Evolutionary conservation across 2,329 filamentous ascomycete genomes (phyloP).

Genomic region (Fusarium gaditjirri): DNA sequence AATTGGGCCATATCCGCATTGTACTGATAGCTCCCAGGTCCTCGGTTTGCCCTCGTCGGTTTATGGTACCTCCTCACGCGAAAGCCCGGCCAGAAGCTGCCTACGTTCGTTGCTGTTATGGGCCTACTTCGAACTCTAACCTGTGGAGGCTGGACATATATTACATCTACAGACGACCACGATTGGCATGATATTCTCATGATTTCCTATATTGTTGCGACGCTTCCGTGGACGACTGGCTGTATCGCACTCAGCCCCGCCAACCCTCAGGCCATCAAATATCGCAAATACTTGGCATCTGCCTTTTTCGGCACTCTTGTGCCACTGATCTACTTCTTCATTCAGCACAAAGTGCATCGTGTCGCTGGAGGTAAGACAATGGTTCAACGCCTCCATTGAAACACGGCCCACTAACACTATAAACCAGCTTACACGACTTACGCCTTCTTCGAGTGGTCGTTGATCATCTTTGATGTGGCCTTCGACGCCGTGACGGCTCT

Average conservation of each 20-base stretch:
- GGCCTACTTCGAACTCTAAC: slow-evolving; percentile 91
- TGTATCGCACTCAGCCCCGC: slow-evolving; percentile 89
- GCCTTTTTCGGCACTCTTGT: slow-evolving; percentile 92
- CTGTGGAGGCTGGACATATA: slow-evolving; percentile 97
- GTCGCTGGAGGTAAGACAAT: slow-evolving; percentile 82
- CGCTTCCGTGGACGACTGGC: slow-evolving; percentile 93
- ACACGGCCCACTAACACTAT: slow-evolving; percentile 24
- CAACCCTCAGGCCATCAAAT: slow-evolving; percentile 84
- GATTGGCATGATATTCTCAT: slow-evolving; percentile 99
- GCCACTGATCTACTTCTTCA: slow-evolving; percentile 95
- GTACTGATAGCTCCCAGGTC: slow-evolving; percentile 64
- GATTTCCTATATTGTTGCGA: slow-evolving; percentile 96
- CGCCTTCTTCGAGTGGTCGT: slow-evolving; percentile 96
- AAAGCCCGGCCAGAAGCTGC: slow-evolving; percentile 77
- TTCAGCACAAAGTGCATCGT: slow-evolving; percentile 97
- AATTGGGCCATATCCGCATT: neutral
- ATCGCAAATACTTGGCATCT: slow-evolving; percentile 84
- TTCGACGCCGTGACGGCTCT: slow-evolving; percentile 95
- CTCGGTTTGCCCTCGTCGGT: slow-evolving; percentile 88
- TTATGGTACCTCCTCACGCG: slow-evolving; percentile 92
- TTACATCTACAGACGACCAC: slow-evolving; percentile 98
- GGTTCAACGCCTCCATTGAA: neutral
- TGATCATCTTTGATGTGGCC: slow-evolving; percentile 93
- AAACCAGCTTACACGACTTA: slow-evolving; percentile 91
- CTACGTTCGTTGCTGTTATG: slow-evolving; percentile 81